These are phyloP conservation scores for Flammula alnicola DNA, from an alignment of 1,284 basidiomycete species.

Conservation along the genomic window DNA sequence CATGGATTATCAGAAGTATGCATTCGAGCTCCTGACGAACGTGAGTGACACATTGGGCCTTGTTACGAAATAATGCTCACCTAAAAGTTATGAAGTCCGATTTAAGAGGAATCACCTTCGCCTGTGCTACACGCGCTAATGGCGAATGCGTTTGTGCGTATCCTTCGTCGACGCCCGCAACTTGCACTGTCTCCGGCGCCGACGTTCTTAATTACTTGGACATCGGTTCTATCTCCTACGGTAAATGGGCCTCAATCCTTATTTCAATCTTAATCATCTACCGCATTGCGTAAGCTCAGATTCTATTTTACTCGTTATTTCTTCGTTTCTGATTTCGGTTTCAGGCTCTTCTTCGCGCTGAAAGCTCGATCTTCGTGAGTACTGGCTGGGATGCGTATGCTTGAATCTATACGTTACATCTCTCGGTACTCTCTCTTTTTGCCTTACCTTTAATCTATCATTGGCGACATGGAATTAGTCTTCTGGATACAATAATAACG, in stretches of 20 bases:
- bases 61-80: constrained; percentile 19
- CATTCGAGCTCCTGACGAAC: constrained; percentile 45
- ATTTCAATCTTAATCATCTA: constrained; percentile 40
- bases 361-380: constrained; percentile 1
- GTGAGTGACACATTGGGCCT: constrained; percentile 27
- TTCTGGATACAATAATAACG: no score
- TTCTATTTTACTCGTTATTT: background rate
- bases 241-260: constrained; percentile 41
- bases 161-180: constrained; percentile 40
- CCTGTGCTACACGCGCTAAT: constrained; percentile 38
- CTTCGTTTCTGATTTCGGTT: background rate
- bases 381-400: no score
- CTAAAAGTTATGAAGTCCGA: constrained; percentile 44
- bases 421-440: no score
- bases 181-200: constrained; percentile 43
- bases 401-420: no score
- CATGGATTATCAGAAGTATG: constrained; percentile 55
- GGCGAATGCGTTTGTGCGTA: constrained; percentile 42
- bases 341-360: constrained; percentile 14
- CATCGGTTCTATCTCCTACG: constrained; percentile 39
- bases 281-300: constrained; percentile 37
- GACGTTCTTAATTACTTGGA: constrained; percentile 44
- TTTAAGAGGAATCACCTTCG: constrained; percentile 51
- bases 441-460: no score
- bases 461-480: no score